Evolutionary conservation across 257 asterid species (phyloP), one percentile per base, ranked within the genome.

Genomic region (Solanum pinnatisectum): DNA sequence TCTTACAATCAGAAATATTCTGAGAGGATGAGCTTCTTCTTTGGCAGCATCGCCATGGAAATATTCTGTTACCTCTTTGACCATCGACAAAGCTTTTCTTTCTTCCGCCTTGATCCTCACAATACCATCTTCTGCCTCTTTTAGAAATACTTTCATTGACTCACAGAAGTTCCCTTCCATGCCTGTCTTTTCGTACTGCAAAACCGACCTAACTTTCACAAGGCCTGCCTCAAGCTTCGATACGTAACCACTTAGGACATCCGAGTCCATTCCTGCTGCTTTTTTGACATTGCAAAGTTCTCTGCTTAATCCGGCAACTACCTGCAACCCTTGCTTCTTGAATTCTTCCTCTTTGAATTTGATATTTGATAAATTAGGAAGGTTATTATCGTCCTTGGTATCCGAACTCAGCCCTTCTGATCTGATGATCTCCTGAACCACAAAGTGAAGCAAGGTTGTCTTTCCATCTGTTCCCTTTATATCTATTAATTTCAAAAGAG

Each of bases 361-460:
- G 68, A 46, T 36, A 22, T 49, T 86, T 1, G 95, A 74, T 35
- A 91, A 93, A 30, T 74, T 89, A 44, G 74, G 13, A 40, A 90
- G 7, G 27, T 81, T 81, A 36, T 87, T 91, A 20, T 88, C 88
- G 12, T 23, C 22, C 65, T 88, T 88, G 63, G 92, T 92, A 11
- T 92, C 96, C 1, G 96, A 92, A 79, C 73, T 87, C 87, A 92
- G 84, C 39, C 97, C 98, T 89, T 95, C 98, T 20, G 94, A 91
- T 23, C 97, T 93, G 89, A 95, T 95, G 68, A 95, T 92, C 92
- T 95, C 98, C 39, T 91, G 95, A 36, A 95, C 98, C 16, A 95
- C 98, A 88, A 95, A 95, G 92, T 95, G 98, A 59, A 95, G 87
- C 87, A 95, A 86, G 1, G 97, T 95, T 8, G 98, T 95, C 88